Percentiles rank a stretch among this genome's conserved stretches.
Evolutionary conservation across 1,284 basidiomycete genomes (phyloP).

Genomic region (Xerocomus nothofagi): DNA sequence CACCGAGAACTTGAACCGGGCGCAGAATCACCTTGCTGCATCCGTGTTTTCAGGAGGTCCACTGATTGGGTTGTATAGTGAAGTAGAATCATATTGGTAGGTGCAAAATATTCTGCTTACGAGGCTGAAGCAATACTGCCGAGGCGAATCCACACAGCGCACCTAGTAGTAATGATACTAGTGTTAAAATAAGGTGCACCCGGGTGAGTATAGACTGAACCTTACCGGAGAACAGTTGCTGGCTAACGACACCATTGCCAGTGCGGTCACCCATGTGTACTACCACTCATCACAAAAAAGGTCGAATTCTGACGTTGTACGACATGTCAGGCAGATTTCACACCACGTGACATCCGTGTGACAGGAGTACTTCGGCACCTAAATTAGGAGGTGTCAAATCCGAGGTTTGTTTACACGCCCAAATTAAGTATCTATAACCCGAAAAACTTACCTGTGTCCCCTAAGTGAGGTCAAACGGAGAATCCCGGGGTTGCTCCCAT

Average conservation of each 20-base stretch:
- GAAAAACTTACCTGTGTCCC: no score
- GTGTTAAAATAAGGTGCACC: not conserved
- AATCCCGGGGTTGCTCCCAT: no score
- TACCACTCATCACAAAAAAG: no score
- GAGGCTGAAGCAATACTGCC: conserved; percentile 74
- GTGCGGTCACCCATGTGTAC: no score
- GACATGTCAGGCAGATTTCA: no score
- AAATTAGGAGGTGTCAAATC: no score
- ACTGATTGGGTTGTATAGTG: conserved; percentile 45
- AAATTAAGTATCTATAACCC: no score
- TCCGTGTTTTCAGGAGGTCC: conserved; percentile 84
- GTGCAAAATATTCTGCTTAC: conserved; percentile 40
- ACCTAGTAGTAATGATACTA: conserved; percentile 47
- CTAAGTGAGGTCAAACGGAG: no score
- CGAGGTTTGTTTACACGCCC: no score
- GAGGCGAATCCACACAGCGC: conserved; percentile 75
- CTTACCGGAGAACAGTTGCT: conserved; percentile 71
- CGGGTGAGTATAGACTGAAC: not conserved
- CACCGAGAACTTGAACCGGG: conserved; percentile 39
- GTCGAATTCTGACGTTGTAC: no score
- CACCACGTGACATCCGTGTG: no score
- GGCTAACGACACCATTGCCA: conserved; percentile 46
- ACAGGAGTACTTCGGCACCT: no score
- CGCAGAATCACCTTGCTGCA: conserved; percentile 72
- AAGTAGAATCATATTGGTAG: not conserved